Conservation (phyloP, 345 rosid genomes). For the Mercurialis annua region DNA sequence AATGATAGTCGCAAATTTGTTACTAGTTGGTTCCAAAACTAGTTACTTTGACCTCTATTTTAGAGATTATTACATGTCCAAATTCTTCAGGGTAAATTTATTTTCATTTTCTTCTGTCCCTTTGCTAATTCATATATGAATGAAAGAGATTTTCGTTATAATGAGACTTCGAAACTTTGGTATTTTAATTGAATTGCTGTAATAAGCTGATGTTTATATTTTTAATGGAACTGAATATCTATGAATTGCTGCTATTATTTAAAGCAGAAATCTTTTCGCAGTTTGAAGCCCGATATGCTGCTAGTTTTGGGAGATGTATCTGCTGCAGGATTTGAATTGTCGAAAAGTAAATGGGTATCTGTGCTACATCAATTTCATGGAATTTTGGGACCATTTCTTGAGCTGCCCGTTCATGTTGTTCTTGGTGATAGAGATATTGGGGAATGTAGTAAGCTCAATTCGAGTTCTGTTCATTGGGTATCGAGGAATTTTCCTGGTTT, state of each 20-base stretch:
- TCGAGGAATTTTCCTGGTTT: slow-evolving; percentile 52
- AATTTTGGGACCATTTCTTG: slow-evolving; percentile 44
- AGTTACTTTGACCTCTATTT: slow-evolving; percentile 36
- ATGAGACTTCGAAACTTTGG: not conserved
- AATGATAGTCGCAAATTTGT: slow-evolving; percentile 54
- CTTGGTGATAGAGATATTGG: slow-evolving; percentile 64
- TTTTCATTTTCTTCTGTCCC: not conserved
- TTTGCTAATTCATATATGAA: not conserved
- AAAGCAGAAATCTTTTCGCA: slow-evolving; percentile 53
- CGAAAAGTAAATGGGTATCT: slow-evolving; percentile 40
- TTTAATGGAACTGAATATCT: not conserved
- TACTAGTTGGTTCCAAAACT: slow-evolving; percentile 42
- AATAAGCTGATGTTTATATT: not conserved
- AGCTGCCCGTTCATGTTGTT: slow-evolving; percentile 51
- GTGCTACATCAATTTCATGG: slow-evolving; percentile 43
- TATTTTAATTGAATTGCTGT: not conserved
- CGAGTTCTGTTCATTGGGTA: slow-evolving; percentile 41
- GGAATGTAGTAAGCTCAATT: slow-evolving; percentile 41
- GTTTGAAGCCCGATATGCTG: slow-evolving; percentile 60
- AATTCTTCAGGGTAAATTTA: slow-evolving; percentile 43
- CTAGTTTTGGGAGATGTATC: slow-evolving; percentile 61
- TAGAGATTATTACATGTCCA: slow-evolving; percentile 53
- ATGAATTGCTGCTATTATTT: not conserved
- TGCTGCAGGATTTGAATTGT: slow-evolving; percentile 43
- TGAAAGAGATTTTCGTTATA: not conserved